A percentile compares a stretch with the other conserved stretches of the same genome.
Conservation (phyloP, 1,139 yeast genomes). For the Kodamaea derodonti region DNA sequence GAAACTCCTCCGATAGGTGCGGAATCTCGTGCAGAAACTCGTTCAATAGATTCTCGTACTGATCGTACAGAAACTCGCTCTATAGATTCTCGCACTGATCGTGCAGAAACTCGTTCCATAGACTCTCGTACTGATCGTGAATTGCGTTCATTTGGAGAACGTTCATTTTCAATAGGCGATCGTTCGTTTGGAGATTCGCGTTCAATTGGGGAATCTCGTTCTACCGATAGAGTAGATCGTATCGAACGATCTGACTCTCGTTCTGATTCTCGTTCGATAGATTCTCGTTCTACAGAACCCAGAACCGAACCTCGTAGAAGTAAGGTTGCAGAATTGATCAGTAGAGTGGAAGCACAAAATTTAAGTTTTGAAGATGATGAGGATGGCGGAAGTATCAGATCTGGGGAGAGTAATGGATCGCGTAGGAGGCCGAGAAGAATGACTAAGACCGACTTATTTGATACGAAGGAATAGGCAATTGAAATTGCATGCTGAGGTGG, state of each 20-base stretch:
- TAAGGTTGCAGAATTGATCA: conserved; percentile 10
- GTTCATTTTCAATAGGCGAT: too few relatives aligned
- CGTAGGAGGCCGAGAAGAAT: background rate
- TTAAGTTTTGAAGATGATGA: conserved; percentile 6
- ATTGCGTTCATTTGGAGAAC: too few relatives aligned
- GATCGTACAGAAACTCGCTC: background rate
- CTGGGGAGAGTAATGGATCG: conserved; percentile 5
- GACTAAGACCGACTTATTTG: too few relatives aligned
- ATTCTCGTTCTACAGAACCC: background rate
- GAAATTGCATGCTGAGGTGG: too few relatives aligned
- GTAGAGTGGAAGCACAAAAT: conserved; percentile 7
- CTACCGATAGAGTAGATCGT: background rate
- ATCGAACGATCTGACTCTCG: background rate
- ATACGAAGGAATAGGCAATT: too few relatives aligned
- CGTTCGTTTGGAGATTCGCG: background rate
- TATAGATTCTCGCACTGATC: background rate
- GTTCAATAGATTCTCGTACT: background rate
- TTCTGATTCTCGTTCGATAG: background rate
- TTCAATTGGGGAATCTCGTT: background rate
- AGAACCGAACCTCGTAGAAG: background rate
- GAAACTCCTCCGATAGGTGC: background rate
- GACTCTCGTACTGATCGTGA: background rate
- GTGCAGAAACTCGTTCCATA: background rate
- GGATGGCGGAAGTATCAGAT: conserved; percentile 8
- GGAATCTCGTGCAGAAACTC: background rate